A percentile compares a stretch with the other conserved stretches of the same genome.
These are phyloP conservation scores for Colletotrichum lupini DNA, from an alignment of 2,329 filamentous ascomycete genomes.

Conservation along the genomic window DNA sequence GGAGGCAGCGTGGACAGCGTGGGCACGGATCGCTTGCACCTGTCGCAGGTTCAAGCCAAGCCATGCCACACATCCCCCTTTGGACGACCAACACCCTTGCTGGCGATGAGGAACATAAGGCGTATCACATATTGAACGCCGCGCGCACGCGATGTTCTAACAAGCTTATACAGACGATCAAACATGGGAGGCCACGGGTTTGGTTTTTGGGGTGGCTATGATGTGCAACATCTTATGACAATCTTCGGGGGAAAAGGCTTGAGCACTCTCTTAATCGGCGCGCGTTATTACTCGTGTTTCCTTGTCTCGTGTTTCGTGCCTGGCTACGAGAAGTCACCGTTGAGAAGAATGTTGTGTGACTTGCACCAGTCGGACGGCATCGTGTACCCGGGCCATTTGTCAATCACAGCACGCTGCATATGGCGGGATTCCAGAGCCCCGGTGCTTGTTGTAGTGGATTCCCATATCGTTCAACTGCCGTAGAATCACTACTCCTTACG, in stretches of 20 bases:
- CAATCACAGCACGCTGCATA: not conserved
- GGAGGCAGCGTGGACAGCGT: not conserved
- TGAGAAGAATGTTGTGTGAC: not conserved
- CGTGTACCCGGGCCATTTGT: not conserved
- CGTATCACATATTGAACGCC: conserved; percentile 9
- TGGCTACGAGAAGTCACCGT: no score
- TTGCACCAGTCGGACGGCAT: not conserved
- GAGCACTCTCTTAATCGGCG: not conserved
- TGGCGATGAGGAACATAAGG: not conserved
- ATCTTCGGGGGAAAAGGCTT: not conserved
- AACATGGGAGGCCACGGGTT: not conserved
- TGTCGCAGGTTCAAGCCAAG: not conserved
- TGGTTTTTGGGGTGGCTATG: not conserved
- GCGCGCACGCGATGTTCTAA: not conserved
- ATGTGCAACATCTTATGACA: conserved; percentile 11
- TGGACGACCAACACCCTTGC: not conserved
- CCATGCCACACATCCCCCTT: not conserved
- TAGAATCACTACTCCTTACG: not conserved
- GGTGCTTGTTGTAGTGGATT: not conserved
- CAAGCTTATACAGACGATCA: conserved; percentile 21
- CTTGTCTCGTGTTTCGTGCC: not conserved
- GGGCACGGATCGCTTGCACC: not conserved
- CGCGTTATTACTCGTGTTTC: not conserved
- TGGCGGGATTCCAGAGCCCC: not conserved
- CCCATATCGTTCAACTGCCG: not conserved